These are phyloP conservation scores for Candida corydali DNA, from an alignment of 805 yeast genomes.

Conservation along the genomic window DNA sequence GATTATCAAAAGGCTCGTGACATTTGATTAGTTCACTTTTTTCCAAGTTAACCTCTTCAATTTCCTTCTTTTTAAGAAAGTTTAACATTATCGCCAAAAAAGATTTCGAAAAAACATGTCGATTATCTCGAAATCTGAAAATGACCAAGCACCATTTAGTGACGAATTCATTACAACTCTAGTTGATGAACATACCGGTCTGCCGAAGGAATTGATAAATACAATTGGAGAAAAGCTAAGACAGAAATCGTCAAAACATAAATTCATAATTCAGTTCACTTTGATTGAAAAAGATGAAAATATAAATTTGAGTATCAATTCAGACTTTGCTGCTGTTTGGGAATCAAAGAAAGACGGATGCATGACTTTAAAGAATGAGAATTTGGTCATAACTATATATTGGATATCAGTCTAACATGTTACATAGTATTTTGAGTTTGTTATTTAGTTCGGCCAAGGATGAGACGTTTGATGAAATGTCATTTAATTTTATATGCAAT, in stretches of 20 bases:
- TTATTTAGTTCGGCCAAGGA: conserved; percentile 13
- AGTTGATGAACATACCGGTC: conserved; percentile 5
- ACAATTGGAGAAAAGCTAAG: conserved; percentile 31
- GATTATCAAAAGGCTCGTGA: conserved; percentile 36
- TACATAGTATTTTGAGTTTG: conserved; percentile 16
- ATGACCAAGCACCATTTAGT: conserved; percentile 16
- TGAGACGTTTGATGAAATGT: conserved; percentile 12
- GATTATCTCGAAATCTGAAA: conserved; percentile 3
- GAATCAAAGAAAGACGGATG: conserved; percentile 54
- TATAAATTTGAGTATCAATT: conserved; percentile 20
- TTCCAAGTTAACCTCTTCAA: conserved; percentile 13
- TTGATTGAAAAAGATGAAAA: conserved; percentile 20
- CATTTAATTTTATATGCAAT: conserved; percentile 14
- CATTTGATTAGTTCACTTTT: conserved; percentile 24
- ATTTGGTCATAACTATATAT: conserved; percentile 13
- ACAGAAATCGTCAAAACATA: conserved; percentile 49
- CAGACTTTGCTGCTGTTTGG: conserved; percentile 54
- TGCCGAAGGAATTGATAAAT: conserved; percentile 22
- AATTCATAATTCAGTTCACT: conserved; percentile 49
- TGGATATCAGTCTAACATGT: conserved; percentile 17
- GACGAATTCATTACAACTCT: conserved; percentile 12
- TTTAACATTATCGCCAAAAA: conserved; percentile 9
- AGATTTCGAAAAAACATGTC: conserved; percentile 1
- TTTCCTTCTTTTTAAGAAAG: conserved; percentile 16
- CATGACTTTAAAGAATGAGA: conserved; percentile 27